Evolutionary conservation across 306 rosid genomes (phyloP).

Genomic region (Malus fusca): DNA sequence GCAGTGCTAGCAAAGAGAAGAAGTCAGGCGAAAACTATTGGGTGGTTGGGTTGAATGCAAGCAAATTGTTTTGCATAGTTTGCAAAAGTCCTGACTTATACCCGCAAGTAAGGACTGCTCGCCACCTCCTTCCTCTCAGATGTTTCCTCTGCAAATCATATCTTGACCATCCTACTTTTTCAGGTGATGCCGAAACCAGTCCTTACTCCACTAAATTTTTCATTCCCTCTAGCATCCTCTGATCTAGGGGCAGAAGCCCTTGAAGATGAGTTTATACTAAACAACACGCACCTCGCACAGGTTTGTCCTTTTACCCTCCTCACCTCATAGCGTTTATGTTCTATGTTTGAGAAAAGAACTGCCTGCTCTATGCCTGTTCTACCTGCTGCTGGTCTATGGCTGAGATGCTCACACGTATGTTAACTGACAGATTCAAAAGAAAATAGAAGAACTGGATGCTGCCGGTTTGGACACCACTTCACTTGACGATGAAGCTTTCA

Average conservation of each 20-base stretch:
- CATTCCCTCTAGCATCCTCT: constrained; percentile 86
- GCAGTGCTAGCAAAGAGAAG: constrained; percentile 71
- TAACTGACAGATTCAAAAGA: constrained; percentile 58
- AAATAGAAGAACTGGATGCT: constrained; percentile 63
- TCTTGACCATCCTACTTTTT: constrained; percentile 17
- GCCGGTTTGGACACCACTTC: constrained; percentile 51
- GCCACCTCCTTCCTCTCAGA: constrained; percentile 3
- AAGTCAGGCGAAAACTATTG: constrained; percentile 74
- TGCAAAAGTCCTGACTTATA: constrained; percentile 62
- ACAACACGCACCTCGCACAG: constrained; percentile 66
- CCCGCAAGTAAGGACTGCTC: constrained; percentile 56
- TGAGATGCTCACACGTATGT: not conserved
- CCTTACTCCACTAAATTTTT: constrained; percentile 59
- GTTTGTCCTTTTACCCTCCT: constrained; percentile 32
- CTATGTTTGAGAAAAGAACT: not conserved
- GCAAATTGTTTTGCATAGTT: constrained; percentile 68
- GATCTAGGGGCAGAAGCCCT: constrained; percentile 85
- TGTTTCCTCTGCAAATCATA: constrained; percentile 7
- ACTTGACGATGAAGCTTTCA: constrained; percentile 82
- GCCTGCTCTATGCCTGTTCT: not conserved
- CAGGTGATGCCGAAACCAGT: constrained; percentile 90
- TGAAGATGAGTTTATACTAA: constrained; percentile 78
- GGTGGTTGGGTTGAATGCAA: constrained; percentile 78
- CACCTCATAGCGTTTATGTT: constrained; percentile 7
- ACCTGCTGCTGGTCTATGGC: constrained; percentile 3